Evolutionary conservation across 2,329 filamentous ascomycete genomes (phyloP), one percentile per base, ranked within the genome.

Genomic region (Lomentospora prolificans): DNA sequence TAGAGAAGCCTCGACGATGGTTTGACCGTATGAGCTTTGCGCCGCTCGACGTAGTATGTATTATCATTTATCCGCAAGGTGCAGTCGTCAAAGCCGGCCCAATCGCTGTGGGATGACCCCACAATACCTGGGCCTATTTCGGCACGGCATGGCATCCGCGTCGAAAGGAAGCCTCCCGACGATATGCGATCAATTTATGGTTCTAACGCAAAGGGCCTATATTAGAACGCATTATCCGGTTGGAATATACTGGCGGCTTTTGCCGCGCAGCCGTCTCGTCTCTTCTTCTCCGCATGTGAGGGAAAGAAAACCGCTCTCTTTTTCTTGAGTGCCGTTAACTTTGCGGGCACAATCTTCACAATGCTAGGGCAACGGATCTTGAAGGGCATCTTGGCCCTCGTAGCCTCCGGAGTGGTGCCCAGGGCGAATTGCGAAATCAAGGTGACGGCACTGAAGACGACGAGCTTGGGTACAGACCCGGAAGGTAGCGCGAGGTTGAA

Each of bases 401-500:
- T 22, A 25, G 52, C 39, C 14, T 54, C 36, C 4, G 36, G 25
- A 9, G 25, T 55, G 14, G 9, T 55, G 10, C 33, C 52, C 7
- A n/a, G 31, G 24, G 52, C 22, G 7, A 30, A 10, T 8, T 46
- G 52, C 17, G 52, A 46, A 14, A 17, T 55, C 24, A 30, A 28
- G 3, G 53, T 55, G 2, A 36, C 53, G 17, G 33, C 50, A 9
- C 24, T 56, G 55, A 48, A 39, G 17, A 51, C 51, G 24, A 24
- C 52, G 9, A 57, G 53, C 4, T 50, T 62, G 25, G 60, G 58
- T 4, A 59, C 55, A 4, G 59, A 61, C 36, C 59, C 59, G 1
- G 39, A 59, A 22, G 58, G 60, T 0, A 52, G 57, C 12, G 55
- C 59, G 19, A 55, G 59, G 5, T 55, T 62, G 4, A 62, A 62